Evolutionary conservation across 164 flowering plant genomes (phyloP).

Genomic region (Pachysandra terminalis): DNA sequence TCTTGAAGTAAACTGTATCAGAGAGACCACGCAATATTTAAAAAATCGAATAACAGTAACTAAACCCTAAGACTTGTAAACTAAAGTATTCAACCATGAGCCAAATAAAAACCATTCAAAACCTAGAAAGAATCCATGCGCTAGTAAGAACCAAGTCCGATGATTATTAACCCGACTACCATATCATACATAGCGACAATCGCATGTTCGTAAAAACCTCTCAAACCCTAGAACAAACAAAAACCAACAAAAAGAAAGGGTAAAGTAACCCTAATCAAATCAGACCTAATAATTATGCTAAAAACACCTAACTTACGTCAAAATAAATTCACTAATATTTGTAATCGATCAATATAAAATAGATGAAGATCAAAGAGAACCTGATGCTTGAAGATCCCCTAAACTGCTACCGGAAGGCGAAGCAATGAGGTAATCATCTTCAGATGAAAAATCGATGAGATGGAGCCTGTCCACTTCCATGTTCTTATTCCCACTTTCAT

Average conservation of each 20-base stretch:
- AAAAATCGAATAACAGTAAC: neutral
- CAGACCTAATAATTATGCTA: too few relatives aligned
- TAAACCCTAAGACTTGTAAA: neutral
- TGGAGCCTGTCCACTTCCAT: conserved; percentile 24
- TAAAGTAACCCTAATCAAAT: neutral
- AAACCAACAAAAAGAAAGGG: too few relatives aligned
- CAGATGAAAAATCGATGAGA: conserved; percentile 45
- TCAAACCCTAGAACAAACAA: neutral
- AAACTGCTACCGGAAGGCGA: conserved; percentile 14
- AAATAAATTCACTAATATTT: too few relatives aligned
- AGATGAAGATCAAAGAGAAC: neutral
- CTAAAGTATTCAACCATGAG: neutral
- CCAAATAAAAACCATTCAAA: neutral
- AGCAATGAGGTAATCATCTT: conserved; percentile 43
- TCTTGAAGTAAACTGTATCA: too few relatives aligned
- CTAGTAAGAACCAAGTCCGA: neutral
- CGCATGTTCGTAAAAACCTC: neutral
- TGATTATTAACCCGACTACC: neutral
- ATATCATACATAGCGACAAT: neutral
- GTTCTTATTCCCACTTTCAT: conserved; percentile 4
- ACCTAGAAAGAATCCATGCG: too few relatives aligned
- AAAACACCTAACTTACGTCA: too few relatives aligned
- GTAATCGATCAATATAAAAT: neutral
- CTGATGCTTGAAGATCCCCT: neutral
- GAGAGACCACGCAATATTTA: neutral